Conservation (phyloP, 1,284 basidiomycete genomes). For the Gymnopus androsaceus region DNA sequence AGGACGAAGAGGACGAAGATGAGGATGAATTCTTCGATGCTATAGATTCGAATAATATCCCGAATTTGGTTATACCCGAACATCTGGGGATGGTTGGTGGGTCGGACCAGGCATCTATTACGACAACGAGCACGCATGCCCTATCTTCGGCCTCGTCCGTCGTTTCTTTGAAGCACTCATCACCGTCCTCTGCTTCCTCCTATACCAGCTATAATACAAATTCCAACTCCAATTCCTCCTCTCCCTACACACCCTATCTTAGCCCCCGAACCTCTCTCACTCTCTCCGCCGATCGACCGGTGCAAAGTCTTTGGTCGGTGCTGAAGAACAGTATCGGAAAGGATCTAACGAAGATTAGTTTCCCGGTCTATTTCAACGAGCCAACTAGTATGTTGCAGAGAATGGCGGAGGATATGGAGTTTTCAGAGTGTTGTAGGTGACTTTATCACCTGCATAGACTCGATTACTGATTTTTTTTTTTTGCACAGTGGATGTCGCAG, state of each 20-base stretch:
- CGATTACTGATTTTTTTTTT: neutral
- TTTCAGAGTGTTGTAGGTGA: constrained; percentile 86
- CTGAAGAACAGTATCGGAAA: constrained; percentile 97
- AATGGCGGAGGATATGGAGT: constrained; percentile 95
- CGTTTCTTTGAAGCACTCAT: neutral
- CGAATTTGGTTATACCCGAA: constrained; percentile 71
- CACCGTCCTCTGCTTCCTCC: neutral
- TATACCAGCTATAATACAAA: neutral
- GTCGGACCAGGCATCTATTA: too few species aligned
- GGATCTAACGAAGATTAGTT: constrained; percentile 94
- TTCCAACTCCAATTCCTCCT: neutral
- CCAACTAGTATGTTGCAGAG: constrained; percentile 93
- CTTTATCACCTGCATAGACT: neutral
- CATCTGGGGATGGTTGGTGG: too few species aligned
- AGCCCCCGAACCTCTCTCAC: constrained; percentile 67
- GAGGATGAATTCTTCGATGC: constrained; percentile 99
- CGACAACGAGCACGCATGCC: constrained; percentile 32
- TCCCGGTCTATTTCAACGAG: constrained; percentile 97
- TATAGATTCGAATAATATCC: constrained; percentile 81
- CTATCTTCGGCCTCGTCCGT: constrained; percentile 12
- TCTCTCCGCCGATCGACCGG: constrained; percentile 84
- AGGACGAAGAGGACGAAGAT: constrained; percentile 69
- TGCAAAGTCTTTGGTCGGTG: constrained; percentile 93
- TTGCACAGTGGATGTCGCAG: constrained; percentile 78
- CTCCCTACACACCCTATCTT: constrained; percentile 71